Base-by-base conservation (phyloP, 2,329 filamentous ascomycete species). In the Lecanicillium sp. region DNA sequence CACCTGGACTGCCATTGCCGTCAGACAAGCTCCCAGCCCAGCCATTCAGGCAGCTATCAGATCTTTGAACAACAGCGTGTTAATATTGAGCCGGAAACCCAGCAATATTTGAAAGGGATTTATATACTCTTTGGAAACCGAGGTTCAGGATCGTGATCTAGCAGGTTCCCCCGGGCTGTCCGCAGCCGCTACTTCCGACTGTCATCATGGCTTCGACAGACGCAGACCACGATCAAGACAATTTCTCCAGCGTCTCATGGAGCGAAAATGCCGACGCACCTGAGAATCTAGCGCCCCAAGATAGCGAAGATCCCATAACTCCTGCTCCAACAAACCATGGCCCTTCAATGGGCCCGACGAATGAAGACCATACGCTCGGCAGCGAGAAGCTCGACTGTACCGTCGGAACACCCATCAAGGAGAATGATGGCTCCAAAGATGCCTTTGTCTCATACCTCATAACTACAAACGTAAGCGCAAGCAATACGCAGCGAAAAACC, bases 401-500 rank as follows among this genome's bases (percentile, higher is more conserved):
- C 14, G 90, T 98, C 14, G 78, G 79, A 39, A 76, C 81, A 42
- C 88, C 92, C 15, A 75, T 90, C 61, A 96, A 95, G 64, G 92
- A 96, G 68, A 92, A 90, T 54, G 87, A 95, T 54, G 90, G 92
- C 34, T 94, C 89, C 43, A 95, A 95, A 62, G 92, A 95, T 63
- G 84, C 87, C 38, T 98, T 94, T 65, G 83, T 96, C 42, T 96
- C 92, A 9, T 98, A 98, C 59, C 71, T 94, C 35, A 85, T 98
- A 48, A 92, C 85, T 32, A 95, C 92, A 38, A 73, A 89, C 63
- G 89, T 94, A 68, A 20, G 60, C 38, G 50, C 4, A 27, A 17
- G 27, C 25, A 28, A 28, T 8, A 8, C 25, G 25, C 25, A 28
- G 8, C 25, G 25, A 28, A 8, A 13, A 14, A 9, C 29, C 25